Evolutionary conservation across 2,329 filamentous ascomycete genomes (phyloP).

Genomic region (Pseudocercospora macadamiae): DNA sequence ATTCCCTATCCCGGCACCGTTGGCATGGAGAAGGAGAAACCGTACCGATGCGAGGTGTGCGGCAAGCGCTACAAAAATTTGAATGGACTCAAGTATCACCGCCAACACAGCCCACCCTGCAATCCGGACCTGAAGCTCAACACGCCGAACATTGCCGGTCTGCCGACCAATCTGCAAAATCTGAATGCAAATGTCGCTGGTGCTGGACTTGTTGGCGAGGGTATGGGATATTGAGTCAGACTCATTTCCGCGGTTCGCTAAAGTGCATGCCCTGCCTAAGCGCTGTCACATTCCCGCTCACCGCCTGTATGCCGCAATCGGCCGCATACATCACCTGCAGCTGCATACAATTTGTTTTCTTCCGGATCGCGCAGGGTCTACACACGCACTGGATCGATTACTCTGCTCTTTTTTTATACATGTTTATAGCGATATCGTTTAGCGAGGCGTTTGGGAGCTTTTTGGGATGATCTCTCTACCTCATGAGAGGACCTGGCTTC

Average conservation of each 20-base stretch:
- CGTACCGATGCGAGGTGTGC: slow-evolving; percentile 94
- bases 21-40: slow-evolving; percentile 99
- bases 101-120: slow-evolving; percentile 76
- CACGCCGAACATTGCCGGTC: slow-evolving; percentile 34
- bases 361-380: slow-evolving; percentile 1
- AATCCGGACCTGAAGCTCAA: slow-evolving; percentile 76
- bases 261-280: slow-evolving; percentile 15
- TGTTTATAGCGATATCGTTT: slow-evolving; percentile 25
- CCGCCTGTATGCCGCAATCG: slow-evolving; percentile 18
- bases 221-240: slow-evolving; percentile 33
- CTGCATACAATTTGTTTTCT: slow-evolving; percentile 8
- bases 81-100: slow-evolving; percentile 93
- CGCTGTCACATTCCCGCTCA: slow-evolving; percentile 24
- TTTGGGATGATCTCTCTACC: slow-evolving; percentile 37
- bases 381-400: slow-evolving; percentile 2
- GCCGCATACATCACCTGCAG: slow-evolving; percentile 15
- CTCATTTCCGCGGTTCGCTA: slow-evolving; percentile 23
- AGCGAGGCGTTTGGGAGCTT: slow-evolving; percentile 35
- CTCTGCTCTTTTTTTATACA: slow-evolving; percentile 16
- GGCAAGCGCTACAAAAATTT: slow-evolving; percentile 99
- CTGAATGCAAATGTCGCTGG: slow-evolving; percentile 55
- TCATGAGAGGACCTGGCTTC: slow-evolving; percentile 34
- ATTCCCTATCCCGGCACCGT: slow-evolving; percentile 92
- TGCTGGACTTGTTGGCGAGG: slow-evolving; percentile 55
- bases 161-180: slow-evolving; percentile 45